Base-by-base conservation (phyloP, 306 rosid genomes). In the Prosopis cineraria region DNA sequence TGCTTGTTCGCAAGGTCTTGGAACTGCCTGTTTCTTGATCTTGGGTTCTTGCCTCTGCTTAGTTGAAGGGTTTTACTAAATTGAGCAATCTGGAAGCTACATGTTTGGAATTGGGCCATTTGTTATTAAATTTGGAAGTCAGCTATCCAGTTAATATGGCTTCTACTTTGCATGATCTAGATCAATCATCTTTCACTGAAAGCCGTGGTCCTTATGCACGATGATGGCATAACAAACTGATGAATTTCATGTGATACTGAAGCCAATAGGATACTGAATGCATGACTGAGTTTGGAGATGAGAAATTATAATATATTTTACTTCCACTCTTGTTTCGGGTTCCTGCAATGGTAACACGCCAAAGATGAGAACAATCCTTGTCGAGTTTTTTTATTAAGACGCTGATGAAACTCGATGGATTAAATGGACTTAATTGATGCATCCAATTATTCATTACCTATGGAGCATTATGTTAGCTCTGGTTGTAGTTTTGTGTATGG, bases 401-500 rank as follows among this genome's bases (percentile, higher is more conserved):
- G 31, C 24, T 10, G 52, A 37, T 70, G n/a, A 63, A 65, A 65
- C 62, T 81, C 31, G 45, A 50, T 62, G 74, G n/a, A 53, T 64
- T 53, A 14, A 14, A 17, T 55, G 24, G 50, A 63, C 24, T n/a
- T 70, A 48, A 39, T 47, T 69, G 58, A 70, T 36, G 11, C 14
- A 19, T 22, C 29, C 48, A n/a, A 7, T 43, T 41, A 34, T 55
- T 74, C 29, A 17, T 31, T 44, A 7, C 27, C n/a, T 11, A 67
- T 25, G 44, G 6, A 36, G 47, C 67, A 59, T 59, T 29, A 13
- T 62, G 27, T 59, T 20, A 58, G 11, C 58, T 74, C 22, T 58
- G 30, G 43, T 65, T 67, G 17, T 37, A 53, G 37, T 40, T 80
- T 65, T 53, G 45, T 43, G 6, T n/a, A 53, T 17, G 58, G 36